Evolutionary conservation across 257 asterid genomes (phyloP).

Genomic region (Coffea canephora): DNA sequence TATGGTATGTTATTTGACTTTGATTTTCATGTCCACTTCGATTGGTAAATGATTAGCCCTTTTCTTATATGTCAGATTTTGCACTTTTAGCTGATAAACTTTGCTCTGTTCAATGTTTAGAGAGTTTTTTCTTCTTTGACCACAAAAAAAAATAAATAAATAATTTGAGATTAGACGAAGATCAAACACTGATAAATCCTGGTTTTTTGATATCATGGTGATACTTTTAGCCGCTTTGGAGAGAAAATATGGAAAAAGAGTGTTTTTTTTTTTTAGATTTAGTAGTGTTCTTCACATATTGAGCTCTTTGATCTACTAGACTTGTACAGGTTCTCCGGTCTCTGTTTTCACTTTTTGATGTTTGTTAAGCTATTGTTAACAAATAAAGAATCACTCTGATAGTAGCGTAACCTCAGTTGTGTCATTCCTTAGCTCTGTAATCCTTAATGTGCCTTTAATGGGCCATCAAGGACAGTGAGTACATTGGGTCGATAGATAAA

Average conservation of each 20-base stretch:
- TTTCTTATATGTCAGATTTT: not conserved
- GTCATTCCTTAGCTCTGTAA: too few relatives aligned
- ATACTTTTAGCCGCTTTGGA: not conserved
- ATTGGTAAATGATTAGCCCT: not conserved
- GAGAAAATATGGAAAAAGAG: not conserved
- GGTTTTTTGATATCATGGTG: not conserved
- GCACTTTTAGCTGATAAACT: too few relatives aligned
- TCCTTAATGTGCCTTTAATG: too few relatives aligned
- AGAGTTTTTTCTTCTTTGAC: not conserved
- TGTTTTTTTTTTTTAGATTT: not conserved
- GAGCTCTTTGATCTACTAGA: not conserved
- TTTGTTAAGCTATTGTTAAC: not conserved
- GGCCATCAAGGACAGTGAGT: too few relatives aligned
- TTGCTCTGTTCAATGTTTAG: not conserved
- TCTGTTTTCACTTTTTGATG: not conserved
- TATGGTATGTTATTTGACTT: constrained; percentile 48
- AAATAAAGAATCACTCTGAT: not conserved
- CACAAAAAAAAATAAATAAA: too few relatives aligned
- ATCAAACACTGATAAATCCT: not conserved
- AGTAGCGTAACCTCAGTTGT: too few relatives aligned
- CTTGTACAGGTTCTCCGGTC: not conserved
- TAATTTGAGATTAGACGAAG: too few relatives aligned
- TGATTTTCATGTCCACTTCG: not conserved
- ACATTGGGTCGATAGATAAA: too few relatives aligned
- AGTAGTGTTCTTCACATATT: not conserved